These are phyloP conservation scores for Rhizophlyctis rosea DNA, from an alignment of 192 early-diverging fungal genomes.

Conservation along the genomic window DNA sequence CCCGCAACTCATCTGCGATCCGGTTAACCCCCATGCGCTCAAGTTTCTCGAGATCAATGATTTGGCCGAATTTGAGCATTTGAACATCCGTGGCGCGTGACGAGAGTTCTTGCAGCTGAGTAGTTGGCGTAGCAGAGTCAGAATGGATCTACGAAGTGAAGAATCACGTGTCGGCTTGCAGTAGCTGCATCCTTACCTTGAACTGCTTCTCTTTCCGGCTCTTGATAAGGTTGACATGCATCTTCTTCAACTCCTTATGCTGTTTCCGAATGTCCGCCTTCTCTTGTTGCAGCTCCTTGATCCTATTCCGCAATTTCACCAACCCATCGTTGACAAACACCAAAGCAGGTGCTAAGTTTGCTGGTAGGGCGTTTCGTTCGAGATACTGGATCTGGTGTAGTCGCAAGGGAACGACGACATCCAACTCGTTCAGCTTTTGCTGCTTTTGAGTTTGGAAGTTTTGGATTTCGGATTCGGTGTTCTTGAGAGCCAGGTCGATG, in stretches of 20 bases:
- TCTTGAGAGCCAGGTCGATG: conserved; percentile 45
- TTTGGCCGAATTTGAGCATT: conserved; percentile 66
- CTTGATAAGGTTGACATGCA: conserved; percentile 55
- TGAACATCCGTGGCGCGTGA: conserved; percentile 53
- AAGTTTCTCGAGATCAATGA: conserved; percentile 60
- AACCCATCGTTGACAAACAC: conserved; percentile 56
- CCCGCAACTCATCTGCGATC: conserved; percentile 56
- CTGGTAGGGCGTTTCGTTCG: conserved; percentile 43
- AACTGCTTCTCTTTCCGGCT: conserved; percentile 55
- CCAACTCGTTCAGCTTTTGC: conserved; percentile 60
- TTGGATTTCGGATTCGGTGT: conserved; percentile 59
- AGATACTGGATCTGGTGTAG: conserved; percentile 56
- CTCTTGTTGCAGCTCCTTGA: conserved; percentile 62
- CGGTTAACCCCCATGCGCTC: conserved; percentile 61
- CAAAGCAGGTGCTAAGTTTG: conserved; percentile 44
- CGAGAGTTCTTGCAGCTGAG: conserved; percentile 48
- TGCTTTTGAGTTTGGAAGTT: conserved; percentile 69
- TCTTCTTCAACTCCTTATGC: conserved; percentile 58
- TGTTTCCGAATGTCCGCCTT: conserved; percentile 58
- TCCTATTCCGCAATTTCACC: conserved; percentile 42
- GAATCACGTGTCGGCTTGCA: neutral
- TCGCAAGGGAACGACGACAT: conserved; percentile 54
- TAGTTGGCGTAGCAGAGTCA: too few species aligned
- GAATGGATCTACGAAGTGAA: neutral
- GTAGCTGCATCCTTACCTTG: conserved; percentile 19